Conservation (phyloP, 2,329 filamentous ascomycete genomes). For the Botryotinia globosa region DNA sequence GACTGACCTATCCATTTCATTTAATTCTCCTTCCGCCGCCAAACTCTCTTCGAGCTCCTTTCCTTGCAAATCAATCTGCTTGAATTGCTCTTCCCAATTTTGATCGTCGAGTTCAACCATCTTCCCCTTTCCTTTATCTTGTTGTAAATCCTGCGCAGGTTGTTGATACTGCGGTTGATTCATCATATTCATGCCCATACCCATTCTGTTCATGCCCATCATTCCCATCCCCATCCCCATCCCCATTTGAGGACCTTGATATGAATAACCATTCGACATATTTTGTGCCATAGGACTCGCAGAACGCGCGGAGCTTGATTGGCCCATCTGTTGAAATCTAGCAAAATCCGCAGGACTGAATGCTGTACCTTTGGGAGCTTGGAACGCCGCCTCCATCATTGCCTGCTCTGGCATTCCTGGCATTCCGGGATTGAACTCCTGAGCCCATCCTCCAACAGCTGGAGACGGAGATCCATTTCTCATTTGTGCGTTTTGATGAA, state of each 20-base stretch:
- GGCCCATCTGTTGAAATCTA: conserved; percentile 74
- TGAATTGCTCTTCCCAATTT: conserved; percentile 96
- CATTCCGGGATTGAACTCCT: conserved; percentile 60
- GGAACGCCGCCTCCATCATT: conserved; percentile 70
- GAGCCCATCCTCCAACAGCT: conserved; percentile 53
- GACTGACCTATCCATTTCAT: conserved; percentile 84
- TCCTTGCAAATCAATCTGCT: conserved; percentile 70
- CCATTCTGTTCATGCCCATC: conserved; percentile 60
- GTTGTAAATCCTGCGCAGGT: conserved; percentile 45
- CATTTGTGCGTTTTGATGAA: conserved; percentile 33
- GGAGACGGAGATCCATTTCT: conserved; percentile 39
- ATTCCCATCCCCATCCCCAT: conserved; percentile 42
- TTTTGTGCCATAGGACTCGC: conserved; percentile 55
- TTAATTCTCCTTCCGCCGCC: conserved; percentile 61
- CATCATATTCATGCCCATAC: conserved; percentile 52
- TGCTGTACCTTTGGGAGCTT: conserved; percentile 53
- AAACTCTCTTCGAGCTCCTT: conserved; percentile 45
- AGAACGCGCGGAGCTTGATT: conserved; percentile 51
- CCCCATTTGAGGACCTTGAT: conserved; percentile 56
- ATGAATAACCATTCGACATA: conserved; percentile 46
- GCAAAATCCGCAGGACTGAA: conserved; percentile 86
- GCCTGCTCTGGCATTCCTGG: conserved; percentile 52
- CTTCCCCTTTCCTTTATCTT: conserved; percentile 78
- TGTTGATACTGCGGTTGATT: conserved; percentile 43
- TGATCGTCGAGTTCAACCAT: conserved; percentile 90